Evolutionary conservation across 202 grass and related monocot species (phyloP).

Genomic region (Setaria italica): DNA sequence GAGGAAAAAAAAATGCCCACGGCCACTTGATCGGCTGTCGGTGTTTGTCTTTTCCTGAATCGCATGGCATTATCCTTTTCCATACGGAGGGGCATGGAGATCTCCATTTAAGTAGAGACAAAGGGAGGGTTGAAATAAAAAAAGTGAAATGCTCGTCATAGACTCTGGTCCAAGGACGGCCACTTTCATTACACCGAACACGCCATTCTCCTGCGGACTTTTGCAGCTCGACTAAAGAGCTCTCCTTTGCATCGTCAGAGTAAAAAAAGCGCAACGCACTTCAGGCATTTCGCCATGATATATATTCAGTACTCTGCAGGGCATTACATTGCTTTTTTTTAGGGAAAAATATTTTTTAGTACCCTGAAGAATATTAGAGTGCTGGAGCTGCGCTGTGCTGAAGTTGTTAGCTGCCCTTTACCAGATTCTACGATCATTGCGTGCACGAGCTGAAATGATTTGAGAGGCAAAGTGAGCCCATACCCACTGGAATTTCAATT

Average conservation of each 20-base stretch:
- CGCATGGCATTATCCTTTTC: neutral
- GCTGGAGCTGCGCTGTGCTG: conserved; percentile 2
- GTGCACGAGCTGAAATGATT: conserved; percentile 39
- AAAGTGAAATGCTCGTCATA: conserved; percentile 1
- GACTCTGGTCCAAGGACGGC: conserved; percentile 12
- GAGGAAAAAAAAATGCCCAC: neutral
- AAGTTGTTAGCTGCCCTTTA: conserved; percentile 34
- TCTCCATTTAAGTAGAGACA: conserved; percentile 10
- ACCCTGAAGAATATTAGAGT: conserved; percentile 13
- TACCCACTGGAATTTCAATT: neutral
- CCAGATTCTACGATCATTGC: conserved; percentile 50
- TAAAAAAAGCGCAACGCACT: conserved; percentile 4
- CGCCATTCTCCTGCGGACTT: neutral
- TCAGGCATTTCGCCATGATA: neutral
- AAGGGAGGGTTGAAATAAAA: neutral
- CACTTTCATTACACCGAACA: neutral
- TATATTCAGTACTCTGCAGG: neutral
- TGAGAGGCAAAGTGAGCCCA: neutral
- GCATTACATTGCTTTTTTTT: neutral
- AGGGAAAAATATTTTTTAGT: neutral
- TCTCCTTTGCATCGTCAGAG: conserved; percentile 1
- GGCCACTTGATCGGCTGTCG: neutral
- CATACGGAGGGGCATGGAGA: neutral
- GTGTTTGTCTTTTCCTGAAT: neutral
- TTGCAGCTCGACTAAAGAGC: neutral